Base-by-base conservation (phyloP, 1,284 basidiomycete species). In the Ustilago sp. region DNA sequence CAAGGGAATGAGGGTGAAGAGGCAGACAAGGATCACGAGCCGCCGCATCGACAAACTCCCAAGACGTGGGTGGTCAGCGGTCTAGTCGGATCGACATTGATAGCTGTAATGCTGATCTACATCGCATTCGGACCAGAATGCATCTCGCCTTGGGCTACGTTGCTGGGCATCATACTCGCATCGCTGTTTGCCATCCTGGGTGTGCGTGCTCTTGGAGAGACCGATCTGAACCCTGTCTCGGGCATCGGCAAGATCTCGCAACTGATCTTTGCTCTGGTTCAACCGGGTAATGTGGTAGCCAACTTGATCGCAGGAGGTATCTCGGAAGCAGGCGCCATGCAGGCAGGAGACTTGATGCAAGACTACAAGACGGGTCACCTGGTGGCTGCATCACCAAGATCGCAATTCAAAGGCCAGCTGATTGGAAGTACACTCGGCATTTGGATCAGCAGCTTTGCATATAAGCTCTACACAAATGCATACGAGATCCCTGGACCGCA, bases 291-390 rank as follows among this genome's bases (percentile, higher is more conserved):
- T 53, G 67, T 97, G 19, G 93, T 98, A 4, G 95, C 95, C 5
- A 98, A 98, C 84, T 92, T 98, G 82, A 94, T 98, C 63, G 95
- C 95, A 3, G 95, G 95, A 11, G 95, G 94, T 39, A 94, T 98
- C 15, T 93, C 94, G 6, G 95, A 98, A 88, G 95, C 95, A 34
- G 95, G 95, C 17, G 95, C 95, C 31, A 93, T 93, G 87, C 94
- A 97, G 91, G 94, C 95, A 8, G 96, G 95, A 17, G 95, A 98
- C 86, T 90, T 98, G 19, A 98, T 98, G 95, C 95, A 98, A 88
- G 96, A 98, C 86, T 89, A 98, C 77, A 98, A 98, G 88, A 98
- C 95, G 1, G 96, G 96, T 0, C 89, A 98, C 23, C 90, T 95
- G 59, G 90, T 90, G 71, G 94, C 82, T 15, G 84, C 85, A 12